phyloP scores from a whole-genome alignment of 176 grass and related monocot species.

The Lolium perenne region DNA sequence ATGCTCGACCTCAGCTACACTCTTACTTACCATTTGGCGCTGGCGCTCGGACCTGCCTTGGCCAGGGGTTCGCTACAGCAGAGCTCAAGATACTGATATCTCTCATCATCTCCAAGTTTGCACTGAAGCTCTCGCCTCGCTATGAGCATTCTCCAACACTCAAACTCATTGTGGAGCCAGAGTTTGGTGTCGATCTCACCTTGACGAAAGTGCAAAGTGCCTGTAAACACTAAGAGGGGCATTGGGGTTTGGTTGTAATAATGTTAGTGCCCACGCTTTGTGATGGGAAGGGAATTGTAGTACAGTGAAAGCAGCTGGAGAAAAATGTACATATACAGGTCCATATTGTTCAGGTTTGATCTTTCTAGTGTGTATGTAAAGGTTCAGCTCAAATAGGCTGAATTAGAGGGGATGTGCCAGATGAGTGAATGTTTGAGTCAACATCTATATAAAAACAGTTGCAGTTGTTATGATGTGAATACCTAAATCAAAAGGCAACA shows the following conservation, averaged over 20 bases:
- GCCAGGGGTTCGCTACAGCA: constrained; percentile 87
- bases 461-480: not conserved
- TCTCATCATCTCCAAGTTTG: constrained; percentile 77
- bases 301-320: constrained; percentile 6
- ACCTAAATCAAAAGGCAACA: not conserved
- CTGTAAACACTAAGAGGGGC: constrained; percentile 10
- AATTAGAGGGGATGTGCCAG: constrained; percentile 5
- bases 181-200: constrained; percentile 73
- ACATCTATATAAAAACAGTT: not conserved
- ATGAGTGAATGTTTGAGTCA: constrained; percentile 15
- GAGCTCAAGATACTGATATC: constrained; percentile 92
- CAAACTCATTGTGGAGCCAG: constrained; percentile 86
- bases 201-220: constrained; percentile 49
- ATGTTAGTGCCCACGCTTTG: not conserved
- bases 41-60: constrained; percentile 92
- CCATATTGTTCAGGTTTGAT: constrained; percentile 30
- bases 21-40: constrained; percentile 88
- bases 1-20: constrained; percentile 63
- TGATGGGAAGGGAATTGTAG: constrained; percentile 18
- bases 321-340: constrained; percentile 37
- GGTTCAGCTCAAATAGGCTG: not conserved
- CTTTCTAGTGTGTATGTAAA: constrained; percentile 28
- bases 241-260: not conserved
- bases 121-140: constrained; percentile 53
- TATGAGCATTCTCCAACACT: constrained; percentile 78